Evolutionary conservation across 2,329 filamentous ascomycete genomes (phyloP).

Genomic region (Colletotrichum navitas): DNA sequence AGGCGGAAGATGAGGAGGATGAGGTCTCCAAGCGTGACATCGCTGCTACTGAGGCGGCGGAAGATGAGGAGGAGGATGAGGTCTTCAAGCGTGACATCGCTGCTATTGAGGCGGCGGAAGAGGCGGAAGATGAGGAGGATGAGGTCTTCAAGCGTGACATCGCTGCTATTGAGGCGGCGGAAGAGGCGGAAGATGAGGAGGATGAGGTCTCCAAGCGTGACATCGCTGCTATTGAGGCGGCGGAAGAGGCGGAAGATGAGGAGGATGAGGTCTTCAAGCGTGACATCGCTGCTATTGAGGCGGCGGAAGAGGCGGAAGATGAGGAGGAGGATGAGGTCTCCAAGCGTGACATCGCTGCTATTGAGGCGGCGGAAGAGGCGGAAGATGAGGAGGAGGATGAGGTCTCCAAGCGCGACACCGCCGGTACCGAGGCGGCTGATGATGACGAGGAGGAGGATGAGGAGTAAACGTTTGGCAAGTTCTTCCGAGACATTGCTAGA

Average conservation of each 20-base stretch:
- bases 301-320: neutral
- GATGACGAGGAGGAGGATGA: slow-evolving; percentile 22
- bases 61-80: slow-evolving; percentile 14
- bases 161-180: neutral
- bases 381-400: slow-evolving; percentile 20
- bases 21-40: slow-evolving; percentile 12
- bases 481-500: too few relatives aligned
- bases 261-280: slow-evolving; percentile 19
- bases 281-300: neutral
- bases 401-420: neutral
- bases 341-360: slow-evolving; percentile 10
- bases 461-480: neutral
- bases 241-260: neutral
- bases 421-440: neutral
- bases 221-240: neutral
- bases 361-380: neutral
- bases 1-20: slow-evolving; percentile 9
- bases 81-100: slow-evolving; percentile 8
- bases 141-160: slow-evolving; percentile 2
- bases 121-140: slow-evolving; percentile 17
- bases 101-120: neutral
- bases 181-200: slow-evolving; percentile 6
- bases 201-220: slow-evolving; percentile 23
- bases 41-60: neutral
- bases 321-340: slow-evolving; percentile 22